Evolutionary conservation across 352 stramenopile species (phyloP), one percentile per base, ranked within the genome.

Genomic region (Phytophthora capsici): DNA sequence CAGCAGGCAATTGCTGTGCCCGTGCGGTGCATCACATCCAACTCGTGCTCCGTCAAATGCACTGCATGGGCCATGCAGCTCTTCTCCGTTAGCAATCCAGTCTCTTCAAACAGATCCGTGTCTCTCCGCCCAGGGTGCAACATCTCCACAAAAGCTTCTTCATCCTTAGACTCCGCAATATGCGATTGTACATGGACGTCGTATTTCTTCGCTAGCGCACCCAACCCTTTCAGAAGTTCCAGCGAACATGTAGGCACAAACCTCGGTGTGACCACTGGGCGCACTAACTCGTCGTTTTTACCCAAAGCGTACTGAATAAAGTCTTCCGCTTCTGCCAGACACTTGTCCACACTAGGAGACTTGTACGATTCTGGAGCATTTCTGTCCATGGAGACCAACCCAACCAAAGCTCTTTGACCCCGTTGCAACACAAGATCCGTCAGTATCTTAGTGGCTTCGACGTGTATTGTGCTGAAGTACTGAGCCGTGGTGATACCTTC

Each of bases 341-440:
- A 78, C 23, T 86, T 41, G 26, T 78, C 58, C 2, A 86, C 20
- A 40, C 25, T 90, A 6, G 74, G 66, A 26, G 96, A 92, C 40
- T 82, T 48, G 69, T 97, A 97, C 43, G 76, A 63, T 5, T 78
- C 64, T 4, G 90, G 89, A 9, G 79, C 77, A 57, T 98, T 94
- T 12, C 78, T 79, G 69, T 98, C 93, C 93, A 98, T 98, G 45
- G 77, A 93, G 40, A 98, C 93, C 45, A 98, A 90, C 0, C 92
- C 92, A 8, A 98, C 77, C 23, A 94, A 80, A 0, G 73, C 93
- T 12, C 93, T 79, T 73, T 98, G 91, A 20, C 91, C 91, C 9
- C 70, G 62, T 22, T 51, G 49, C 32, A 78, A 60, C 20, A 89
- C 61, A 12, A 97, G 43, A 58, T 98, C 88, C 4, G 83, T 89